Conservation (phyloP, 2,329 filamentous ascomycete species). For the Fusarium veterinarium region DNA sequence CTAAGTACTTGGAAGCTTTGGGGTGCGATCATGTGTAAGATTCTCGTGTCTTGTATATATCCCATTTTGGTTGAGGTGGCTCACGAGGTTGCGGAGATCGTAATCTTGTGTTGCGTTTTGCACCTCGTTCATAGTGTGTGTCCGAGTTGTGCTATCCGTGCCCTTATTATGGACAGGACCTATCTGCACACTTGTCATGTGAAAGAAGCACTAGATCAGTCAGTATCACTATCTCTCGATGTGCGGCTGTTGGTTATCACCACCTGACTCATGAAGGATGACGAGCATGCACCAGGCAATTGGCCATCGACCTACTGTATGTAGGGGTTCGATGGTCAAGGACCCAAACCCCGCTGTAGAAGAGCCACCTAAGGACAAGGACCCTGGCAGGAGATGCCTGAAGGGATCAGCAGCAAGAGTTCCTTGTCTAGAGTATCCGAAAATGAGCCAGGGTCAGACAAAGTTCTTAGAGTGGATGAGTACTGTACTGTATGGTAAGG, state of each 20-base stretch:
- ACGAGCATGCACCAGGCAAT: constrained; percentile 26
- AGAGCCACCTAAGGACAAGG: constrained; percentile 17
- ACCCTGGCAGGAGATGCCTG: constrained; percentile 16
- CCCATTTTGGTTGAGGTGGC: neutral
- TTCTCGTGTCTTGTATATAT: constrained; percentile 15
- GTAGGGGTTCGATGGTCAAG: constrained; percentile 14
- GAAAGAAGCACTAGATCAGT: neutral
- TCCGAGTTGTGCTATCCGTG: neutral
- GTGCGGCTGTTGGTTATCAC: neutral
- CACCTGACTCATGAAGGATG: constrained; percentile 31
- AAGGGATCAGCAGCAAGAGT: constrained; percentile 31
- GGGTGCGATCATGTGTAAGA: constrained; percentile 22
- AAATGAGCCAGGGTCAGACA: constrained; percentile 4
- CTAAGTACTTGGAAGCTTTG: neutral
- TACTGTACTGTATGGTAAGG: neutral
- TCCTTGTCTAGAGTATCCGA: constrained; percentile 21
- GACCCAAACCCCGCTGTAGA: constrained; percentile 9
- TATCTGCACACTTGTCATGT: neutral
- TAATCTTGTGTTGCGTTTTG: constrained; percentile 5
- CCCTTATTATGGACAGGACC: neutral
- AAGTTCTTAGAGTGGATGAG: neutral
- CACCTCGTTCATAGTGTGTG: neutral
- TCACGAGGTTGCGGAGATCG: constrained; percentile 20
- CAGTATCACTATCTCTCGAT: neutral
- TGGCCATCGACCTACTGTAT: constrained; percentile 15